Evolutionary conservation across 2,329 filamentous ascomycete genomes (phyloP).

Genomic region (Trichoderma sp.): DNA sequence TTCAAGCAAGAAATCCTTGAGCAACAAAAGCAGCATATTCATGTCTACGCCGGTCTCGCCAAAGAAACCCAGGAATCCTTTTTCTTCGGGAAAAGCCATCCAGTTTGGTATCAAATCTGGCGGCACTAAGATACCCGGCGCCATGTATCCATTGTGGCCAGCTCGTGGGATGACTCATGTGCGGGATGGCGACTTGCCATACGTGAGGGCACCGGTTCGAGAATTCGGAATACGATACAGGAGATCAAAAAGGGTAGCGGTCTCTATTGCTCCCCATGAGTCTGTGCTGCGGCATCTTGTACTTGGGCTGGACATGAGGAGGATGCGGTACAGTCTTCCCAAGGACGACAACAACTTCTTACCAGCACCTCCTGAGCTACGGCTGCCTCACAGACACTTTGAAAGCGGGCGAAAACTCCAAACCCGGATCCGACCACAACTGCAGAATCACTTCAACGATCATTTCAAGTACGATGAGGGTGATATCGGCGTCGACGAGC

Average conservation of each 20-base stretch:
- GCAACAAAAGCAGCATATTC: constrained; percentile 42
- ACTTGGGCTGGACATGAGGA: constrained; percentile 27
- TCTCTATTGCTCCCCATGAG: constrained; percentile 41
- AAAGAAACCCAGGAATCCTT: constrained; percentile 36
- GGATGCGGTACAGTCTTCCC: constrained; percentile 30
- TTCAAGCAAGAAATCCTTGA: constrained; percentile 26
- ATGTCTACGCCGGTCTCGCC: constrained; percentile 55
- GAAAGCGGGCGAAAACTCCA: constrained; percentile 57
- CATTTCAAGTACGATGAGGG: constrained; percentile 14
- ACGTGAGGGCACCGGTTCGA: not conserved
- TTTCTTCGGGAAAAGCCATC: constrained; percentile 28
- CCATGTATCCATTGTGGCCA: constrained; percentile 69
- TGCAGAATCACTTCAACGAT: constrained; percentile 34
- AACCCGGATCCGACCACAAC: constrained; percentile 43
- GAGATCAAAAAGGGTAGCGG: constrained; percentile 50
- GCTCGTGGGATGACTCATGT: constrained; percentile 62
- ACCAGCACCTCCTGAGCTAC: constrained; percentile 47
- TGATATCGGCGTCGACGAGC: constrained; percentile 37
- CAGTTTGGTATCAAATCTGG: constrained; percentile 45
- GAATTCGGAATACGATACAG: constrained; percentile 25
- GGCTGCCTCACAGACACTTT: constrained; percentile 54
- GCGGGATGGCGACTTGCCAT: constrained; percentile 40
- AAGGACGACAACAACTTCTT: constrained; percentile 39
- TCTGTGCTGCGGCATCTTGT: constrained; percentile 39
- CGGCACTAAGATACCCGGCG: constrained; percentile 61